Base-by-base conservation (phyloP, 139 green algal species). In the Picochlorum sp. region DNA sequence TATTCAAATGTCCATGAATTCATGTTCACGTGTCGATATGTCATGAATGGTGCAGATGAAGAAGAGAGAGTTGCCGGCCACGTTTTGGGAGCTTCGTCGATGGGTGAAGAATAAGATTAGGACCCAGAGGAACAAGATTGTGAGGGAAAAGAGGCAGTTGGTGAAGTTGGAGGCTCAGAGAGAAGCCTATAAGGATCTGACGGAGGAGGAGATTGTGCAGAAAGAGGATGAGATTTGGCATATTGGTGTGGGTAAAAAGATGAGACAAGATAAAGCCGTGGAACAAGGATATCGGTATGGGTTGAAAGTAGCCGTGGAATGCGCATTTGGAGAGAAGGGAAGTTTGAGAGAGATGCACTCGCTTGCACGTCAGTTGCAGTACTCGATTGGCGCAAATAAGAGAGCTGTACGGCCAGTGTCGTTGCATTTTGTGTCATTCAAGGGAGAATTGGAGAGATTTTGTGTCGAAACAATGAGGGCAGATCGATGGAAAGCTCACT, bases 301-400 rank as follows among this genome's bases (percentile, higher is more conserved):
- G 15, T 54, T 54, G 47, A 20, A 20, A 20, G n/a, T 54, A 26
- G 47, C 38, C 11, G 49, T 73, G 8, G 67, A 73, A 44, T 73
- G 67, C 57, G 69, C 58, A 6, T 45, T 73, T 44, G 56, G 54
- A 50, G n/a, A 24, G 18, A 45, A 62, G 11, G 56, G 16, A 51
- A 49, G 32, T 20, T 21, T 46, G n/a, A 46, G 56, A 20, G 58
- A 73, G 67, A 64, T 73, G 45, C 67, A 64, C 41, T 58, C 34
- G 3, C 59, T 73, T 44, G 60, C 51, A 41, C 65, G 67, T 56
- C 67, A 73, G 57, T 58, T 73, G 58, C 21, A 73, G 67, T 45
- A 54, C n/a, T 54, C 47, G 47, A 54, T 54, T 26, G 47, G 8
- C 10, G 16, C 5, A 26, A 54, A 54, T 21, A 54, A 54, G 2